Conservation (phyloP, 495 filamentous ascomycete species). For the Penicillium steckii region DNA sequence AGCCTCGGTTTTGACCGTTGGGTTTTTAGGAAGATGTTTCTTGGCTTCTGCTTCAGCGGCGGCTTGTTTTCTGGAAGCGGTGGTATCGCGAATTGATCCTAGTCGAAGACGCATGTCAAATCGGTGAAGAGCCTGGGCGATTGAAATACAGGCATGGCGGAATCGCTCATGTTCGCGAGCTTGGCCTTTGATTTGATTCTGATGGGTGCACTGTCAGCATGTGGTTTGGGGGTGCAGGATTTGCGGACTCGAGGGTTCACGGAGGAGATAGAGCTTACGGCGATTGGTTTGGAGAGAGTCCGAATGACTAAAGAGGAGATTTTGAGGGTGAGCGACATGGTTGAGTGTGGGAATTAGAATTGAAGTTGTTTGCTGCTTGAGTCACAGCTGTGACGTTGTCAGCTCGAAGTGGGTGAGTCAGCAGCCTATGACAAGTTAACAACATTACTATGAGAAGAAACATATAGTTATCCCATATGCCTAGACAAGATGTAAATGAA, state of each 20-base stretch:
- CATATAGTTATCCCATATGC: too few species aligned
- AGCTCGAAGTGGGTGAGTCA: slow-evolving; percentile 4
- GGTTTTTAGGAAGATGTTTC: slow-evolving; percentile 64
- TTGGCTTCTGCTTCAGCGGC: slow-evolving; percentile 47
- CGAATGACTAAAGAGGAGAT: slow-evolving; percentile 65
- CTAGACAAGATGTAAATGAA: too few species aligned
- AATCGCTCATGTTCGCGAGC: slow-evolving; percentile 93
- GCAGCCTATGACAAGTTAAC: neutral
- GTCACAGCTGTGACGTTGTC: slow-evolving; percentile 10
- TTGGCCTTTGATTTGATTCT: slow-evolving; percentile 94
- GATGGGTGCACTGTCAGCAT: slow-evolving; percentile 31
- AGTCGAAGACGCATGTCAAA: slow-evolving; percentile 92
- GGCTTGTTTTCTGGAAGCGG: slow-evolving; percentile 54
- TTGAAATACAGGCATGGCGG: slow-evolving; percentile 64
- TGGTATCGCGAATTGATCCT: slow-evolving; percentile 76
- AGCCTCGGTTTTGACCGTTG: slow-evolving; percentile 79
- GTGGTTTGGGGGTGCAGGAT: slow-evolving; percentile 21
- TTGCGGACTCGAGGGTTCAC: slow-evolving; percentile 1
- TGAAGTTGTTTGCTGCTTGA: slow-evolving; percentile 11
- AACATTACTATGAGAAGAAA: too few species aligned
- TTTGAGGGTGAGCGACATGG: slow-evolving; percentile 63
- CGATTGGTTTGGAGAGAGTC: slow-evolving; percentile 72
- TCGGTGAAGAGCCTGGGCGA: slow-evolving; percentile 86
- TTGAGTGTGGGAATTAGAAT: neutral
- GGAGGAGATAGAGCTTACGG: slow-evolving; percentile 45